A percentile compares a stretch with the other conserved stretches of the same genome.
phyloP scores from a whole-genome alignment of 2,329 filamentous ascomycete genomes.

The Chalaropsis ovoidea region DNA sequence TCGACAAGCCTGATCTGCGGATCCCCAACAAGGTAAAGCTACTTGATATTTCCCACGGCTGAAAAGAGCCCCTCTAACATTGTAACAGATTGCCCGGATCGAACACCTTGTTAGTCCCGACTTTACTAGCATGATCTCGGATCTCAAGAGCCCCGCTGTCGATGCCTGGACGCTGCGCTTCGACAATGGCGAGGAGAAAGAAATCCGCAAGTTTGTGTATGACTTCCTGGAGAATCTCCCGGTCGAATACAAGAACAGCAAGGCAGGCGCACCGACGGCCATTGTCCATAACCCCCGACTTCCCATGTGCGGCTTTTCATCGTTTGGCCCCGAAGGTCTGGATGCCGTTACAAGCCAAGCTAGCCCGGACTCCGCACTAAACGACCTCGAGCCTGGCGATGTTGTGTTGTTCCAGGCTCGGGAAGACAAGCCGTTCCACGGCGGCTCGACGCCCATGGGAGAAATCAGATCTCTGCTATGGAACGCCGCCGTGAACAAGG shows the following conservation, averaged over 20 bases:
- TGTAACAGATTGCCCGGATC: constrained; percentile 52
- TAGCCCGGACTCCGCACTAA: constrained; percentile 28
- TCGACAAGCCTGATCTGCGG: constrained; percentile 84
- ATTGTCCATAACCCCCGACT: constrained; percentile 64
- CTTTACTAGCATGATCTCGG: constrained; percentile 65
- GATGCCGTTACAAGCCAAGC: constrained; percentile 31
- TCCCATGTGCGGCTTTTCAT: constrained; percentile 65
- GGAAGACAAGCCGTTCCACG: constrained; percentile 51
- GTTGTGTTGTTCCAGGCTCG: constrained; percentile 75
- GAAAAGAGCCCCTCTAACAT: constrained; percentile 22
- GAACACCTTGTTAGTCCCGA: constrained; percentile 52
- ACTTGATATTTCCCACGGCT: background rate
- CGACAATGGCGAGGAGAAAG: constrained; percentile 39
- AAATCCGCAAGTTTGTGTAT: constrained; percentile 52
- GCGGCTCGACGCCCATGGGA: constrained; percentile 64
- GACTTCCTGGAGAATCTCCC: constrained; percentile 59
- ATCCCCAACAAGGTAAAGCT: constrained; percentile 53
- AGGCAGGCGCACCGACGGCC: constrained; percentile 68
- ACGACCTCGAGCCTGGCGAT: constrained; percentile 56
- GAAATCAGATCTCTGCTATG: constrained; percentile 62
- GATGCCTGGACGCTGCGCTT: constrained; percentile 64
- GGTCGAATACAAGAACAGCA: constrained; percentile 54
- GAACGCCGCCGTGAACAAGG: constrained; percentile 54
- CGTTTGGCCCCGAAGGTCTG: constrained; percentile 47
- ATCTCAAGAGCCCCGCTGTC: constrained; percentile 56